Percentiles rank a stretch among this genome's conserved stretches.
Evolutionary conservation across 2,329 filamentous ascomycete species (phyloP).

Genomic region (Trichophyton schoenleinii): DNA sequence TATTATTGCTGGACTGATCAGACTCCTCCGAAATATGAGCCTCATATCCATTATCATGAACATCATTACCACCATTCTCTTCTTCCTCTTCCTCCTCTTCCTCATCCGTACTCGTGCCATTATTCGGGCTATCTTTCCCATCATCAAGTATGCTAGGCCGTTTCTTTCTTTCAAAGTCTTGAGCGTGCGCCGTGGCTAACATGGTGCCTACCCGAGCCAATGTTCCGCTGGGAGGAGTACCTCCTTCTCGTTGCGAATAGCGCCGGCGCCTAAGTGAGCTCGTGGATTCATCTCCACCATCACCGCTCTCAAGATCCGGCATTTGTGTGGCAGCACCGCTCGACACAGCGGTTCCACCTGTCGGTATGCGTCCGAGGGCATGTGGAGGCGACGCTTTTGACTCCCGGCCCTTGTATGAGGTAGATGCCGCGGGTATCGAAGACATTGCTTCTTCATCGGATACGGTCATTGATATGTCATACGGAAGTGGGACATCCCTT

Average conservation of each 20-base stretch:
- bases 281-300: constrained; percentile 5
- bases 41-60: constrained; percentile 7
- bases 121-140: constrained; percentile 23
- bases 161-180: constrained; percentile 80
- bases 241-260: constrained; percentile 17
- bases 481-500: constrained; percentile 75
- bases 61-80: constrained; percentile 19
- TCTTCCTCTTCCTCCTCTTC: constrained; percentile 27
- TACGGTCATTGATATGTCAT: constrained; percentile 38
- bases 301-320: constrained; percentile 9
- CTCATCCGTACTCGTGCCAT: constrained; percentile 24
- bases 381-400: neutral
- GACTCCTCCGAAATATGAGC: constrained; percentile 3
- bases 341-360: constrained; percentile 8
- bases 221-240: constrained; percentile 19
- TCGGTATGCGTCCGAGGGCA: neutral
- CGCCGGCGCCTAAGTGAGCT: constrained; percentile 12
- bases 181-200: constrained; percentile 72
- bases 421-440: neutral
- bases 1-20: neutral
- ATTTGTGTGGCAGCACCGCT: constrained; percentile 13
- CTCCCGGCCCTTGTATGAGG: neutral
- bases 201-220: constrained; percentile 50
- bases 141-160: constrained; percentile 34
- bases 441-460: neutral